Evolutionary conservation across 208 protist species (phyloP), one percentile per base, ranked within the genome.

Genomic region (Trypanosomatidae sp.): DNA sequence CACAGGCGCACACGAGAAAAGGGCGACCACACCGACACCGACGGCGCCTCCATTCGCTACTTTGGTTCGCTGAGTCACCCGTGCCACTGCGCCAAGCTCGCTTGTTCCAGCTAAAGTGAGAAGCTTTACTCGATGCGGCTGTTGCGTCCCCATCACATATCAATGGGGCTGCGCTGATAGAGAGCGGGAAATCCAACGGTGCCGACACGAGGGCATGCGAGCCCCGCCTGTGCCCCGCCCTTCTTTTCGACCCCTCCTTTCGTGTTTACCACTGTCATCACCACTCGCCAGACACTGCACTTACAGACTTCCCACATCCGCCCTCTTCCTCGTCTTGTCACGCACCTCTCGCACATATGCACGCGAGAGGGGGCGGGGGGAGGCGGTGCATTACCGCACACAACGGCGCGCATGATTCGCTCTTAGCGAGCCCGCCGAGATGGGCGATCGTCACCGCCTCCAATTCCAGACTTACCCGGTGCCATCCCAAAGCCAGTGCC

Each of bases 401-500:
- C 36, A 22, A 28, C 13, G 8, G 33, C 36, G 30, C 36, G 39
- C 33, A 43, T 25, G 15, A 25, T 65, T 46, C 33, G 39, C 1
- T 25, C n/a, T 52, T 55, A 84, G 36, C 71, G 72, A 22, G 81
- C 5, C 7, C 70, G 73, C 15, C 73, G 49, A 39, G 69, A 28
- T 43, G 75, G 58, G 6, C 77, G 73, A 62, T 75, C 74, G 17
- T 62, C 73, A 6, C 52, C 52, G 60, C 44, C 56, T 8, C 55
- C 71, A 47, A 25, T 25, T 12, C 62, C 39, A 22, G 78, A 71
- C 69, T 72, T 77, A 55, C 71, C 74, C 15, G 60, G 70, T 8
- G 70, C 69, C 39, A 30, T 28, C 7, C 80, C 71, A 56, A 81
- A 81, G 12, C 74, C 69, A 52, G n/a, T n/a, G 22, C 60, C 55